phyloP scores from a whole-genome alignment of 2,329 filamentous ascomycete genomes.

The Blastomyces parvus region DNA sequence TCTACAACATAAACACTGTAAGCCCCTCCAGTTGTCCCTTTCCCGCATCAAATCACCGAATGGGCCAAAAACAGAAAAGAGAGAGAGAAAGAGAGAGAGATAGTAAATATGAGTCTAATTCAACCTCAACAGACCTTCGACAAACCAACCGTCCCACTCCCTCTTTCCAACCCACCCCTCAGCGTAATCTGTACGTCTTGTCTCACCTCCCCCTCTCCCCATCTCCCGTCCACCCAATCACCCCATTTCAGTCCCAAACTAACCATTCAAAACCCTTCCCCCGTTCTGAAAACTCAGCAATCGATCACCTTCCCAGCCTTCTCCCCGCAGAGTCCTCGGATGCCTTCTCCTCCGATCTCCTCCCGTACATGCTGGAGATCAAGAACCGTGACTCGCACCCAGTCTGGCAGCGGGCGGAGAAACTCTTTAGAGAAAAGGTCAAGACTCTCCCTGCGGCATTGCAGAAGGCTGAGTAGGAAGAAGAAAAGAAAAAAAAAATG shows the following conservation, averaged over 20 bases:
- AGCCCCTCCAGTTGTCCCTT: background rate
- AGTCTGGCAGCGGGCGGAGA: constrained; percentile 80
- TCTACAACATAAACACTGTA: constrained; percentile 68
- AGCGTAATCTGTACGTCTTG: constrained; percentile 58
- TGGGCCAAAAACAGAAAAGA: background rate
- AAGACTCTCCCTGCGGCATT: constrained; percentile 50
- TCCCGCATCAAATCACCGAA: background rate
- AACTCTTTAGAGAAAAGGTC: constrained; percentile 76
- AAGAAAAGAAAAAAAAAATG: background rate
- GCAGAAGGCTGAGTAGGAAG: constrained; percentile 10
- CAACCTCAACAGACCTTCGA: constrained; percentile 53
- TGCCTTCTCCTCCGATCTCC: constrained; percentile 67
- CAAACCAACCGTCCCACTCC: constrained; percentile 72
- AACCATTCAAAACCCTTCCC: background rate
- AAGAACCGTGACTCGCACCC: constrained; percentile 60
- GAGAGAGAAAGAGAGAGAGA: background rate
- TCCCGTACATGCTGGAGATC: constrained; percentile 67
- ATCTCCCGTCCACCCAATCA: background rate
- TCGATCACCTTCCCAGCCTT: constrained; percentile 75
- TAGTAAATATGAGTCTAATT: constrained; percentile 2
- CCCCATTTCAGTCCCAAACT: background rate
- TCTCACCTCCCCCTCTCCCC: background rate
- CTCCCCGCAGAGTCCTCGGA: constrained; percentile 80
- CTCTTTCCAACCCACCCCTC: constrained; percentile 51
- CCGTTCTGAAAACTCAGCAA: constrained; percentile 27